phyloP scores from a whole-genome alignment of 2,329 filamentous ascomycete species.

The Epichloe bromicola region DNA sequence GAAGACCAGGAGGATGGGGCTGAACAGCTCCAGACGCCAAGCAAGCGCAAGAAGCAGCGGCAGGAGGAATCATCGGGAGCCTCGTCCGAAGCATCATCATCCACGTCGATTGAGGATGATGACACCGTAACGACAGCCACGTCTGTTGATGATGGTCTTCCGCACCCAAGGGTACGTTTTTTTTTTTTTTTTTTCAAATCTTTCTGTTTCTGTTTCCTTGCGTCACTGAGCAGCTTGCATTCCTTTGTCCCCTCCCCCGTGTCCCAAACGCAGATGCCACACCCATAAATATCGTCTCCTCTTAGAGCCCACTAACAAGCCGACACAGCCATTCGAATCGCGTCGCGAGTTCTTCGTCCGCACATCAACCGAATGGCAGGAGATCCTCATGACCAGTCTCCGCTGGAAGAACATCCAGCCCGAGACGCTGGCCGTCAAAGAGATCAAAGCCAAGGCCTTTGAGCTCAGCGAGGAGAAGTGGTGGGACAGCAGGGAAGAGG shows the following conservation, averaged over 20 bases:
- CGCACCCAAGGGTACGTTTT: constrained; percentile 46
- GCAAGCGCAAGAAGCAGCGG: constrained; percentile 46
- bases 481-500: constrained; percentile 97
- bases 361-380: constrained; percentile 84
- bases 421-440: constrained; percentile 66
- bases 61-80: constrained; percentile 29
- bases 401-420: constrained; percentile 53
- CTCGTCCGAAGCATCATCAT: constrained; percentile 20
- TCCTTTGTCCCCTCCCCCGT: no score
- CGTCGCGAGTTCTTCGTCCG: constrained; percentile 85
- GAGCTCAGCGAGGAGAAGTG: constrained; percentile 89
- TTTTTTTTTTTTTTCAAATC: not conserved
- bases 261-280: not conserved
- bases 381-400: constrained; percentile 63
- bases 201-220: not conserved
- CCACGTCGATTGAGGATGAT: constrained; percentile 27
- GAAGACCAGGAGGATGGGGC: constrained; percentile 29
- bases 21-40: constrained; percentile 34
- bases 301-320: constrained; percentile 7
- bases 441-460: constrained; percentile 84
- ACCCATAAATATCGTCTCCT: not conserved
- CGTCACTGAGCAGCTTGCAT: no score
- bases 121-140: constrained; percentile 35
- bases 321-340: constrained; percentile 71
- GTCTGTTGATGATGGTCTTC: constrained; percentile 59